These are phyloP conservation scores for Phytophthora megakarya DNA, from an alignment of 352 stramenopile species.

Conservation along the genomic window DNA sequence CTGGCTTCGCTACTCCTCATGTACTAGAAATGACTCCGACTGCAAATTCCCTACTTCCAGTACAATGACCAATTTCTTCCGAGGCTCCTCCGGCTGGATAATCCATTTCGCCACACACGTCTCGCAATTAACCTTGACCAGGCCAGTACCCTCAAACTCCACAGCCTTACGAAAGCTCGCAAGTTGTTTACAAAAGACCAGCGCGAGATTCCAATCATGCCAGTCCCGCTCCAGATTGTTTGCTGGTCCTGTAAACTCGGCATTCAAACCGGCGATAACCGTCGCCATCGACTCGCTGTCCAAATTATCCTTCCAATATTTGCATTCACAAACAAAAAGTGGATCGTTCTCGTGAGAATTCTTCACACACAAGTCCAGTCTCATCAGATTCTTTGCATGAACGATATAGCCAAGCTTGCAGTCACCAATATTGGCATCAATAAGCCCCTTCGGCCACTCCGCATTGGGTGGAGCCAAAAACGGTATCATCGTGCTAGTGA, in stretches of 20 bases:
- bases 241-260: neutral
- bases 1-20: no score
- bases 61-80: slow-evolving; percentile 11
- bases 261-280: slow-evolving; percentile 8
- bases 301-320: slow-evolving; percentile 6
- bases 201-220: neutral
- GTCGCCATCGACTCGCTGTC: neutral
- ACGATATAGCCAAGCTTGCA: slow-evolving; percentile 24
- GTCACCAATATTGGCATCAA: neutral
- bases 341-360: neutral
- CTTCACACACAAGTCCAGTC: neutral
- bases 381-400: neutral
- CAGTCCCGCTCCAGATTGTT: neutral
- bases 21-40: no score
- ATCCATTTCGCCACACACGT: neutral
- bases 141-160: no score
- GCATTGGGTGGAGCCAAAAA: slow-evolving; percentile 25
- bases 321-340: slow-evolving; percentile 23
- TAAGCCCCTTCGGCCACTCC: slow-evolving; percentile 13
- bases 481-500: neutral
- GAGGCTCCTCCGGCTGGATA: neutral
- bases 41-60: slow-evolving; percentile 11
- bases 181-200: slow-evolving; percentile 6
- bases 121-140: neutral
- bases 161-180: neutral